Percentiles rank a stretch among this genome's conserved stretches.
phyloP scores from a whole-genome alignment of 176 grass and related monocot genomes.

The Pharus latifolius region DNA sequence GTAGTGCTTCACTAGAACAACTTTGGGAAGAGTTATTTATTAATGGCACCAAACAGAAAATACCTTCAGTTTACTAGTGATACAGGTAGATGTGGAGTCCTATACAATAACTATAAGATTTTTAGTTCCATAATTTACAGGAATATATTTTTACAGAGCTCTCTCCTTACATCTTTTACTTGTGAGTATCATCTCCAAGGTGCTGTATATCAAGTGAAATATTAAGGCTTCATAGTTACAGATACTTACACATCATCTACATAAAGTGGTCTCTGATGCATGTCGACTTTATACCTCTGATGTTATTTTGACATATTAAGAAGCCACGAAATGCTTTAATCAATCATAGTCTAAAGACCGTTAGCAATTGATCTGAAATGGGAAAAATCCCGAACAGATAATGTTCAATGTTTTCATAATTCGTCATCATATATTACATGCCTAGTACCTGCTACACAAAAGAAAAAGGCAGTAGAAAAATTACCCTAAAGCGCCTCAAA shows the following conservation, averaged over 20 bases:
- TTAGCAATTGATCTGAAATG: neutral
- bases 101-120: neutral
- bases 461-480: neutral
- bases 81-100: neutral
- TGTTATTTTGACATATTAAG: neutral
- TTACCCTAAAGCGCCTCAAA: slow-evolving; percentile 6
- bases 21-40: neutral
- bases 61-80: neutral
- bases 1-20: neutral
- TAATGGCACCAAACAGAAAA: too few species aligned
- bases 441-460: neutral
- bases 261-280: neutral
- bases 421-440: neutral
- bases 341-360: neutral
- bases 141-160: neutral
- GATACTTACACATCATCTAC: neutral
- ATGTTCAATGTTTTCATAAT: neutral
- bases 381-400: too few species aligned
- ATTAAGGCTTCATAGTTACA: neutral
- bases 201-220: neutral
- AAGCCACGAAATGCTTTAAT: neutral
- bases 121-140: neutral
- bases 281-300: neutral
- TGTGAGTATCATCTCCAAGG: neutral
- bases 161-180: neutral